Percentiles rank a stretch among this genome's conserved stretches.
Conservation (phyloP, 2,329 filamentous ascomycete species). For the Sporothrix brunneoviolacea region DNA sequence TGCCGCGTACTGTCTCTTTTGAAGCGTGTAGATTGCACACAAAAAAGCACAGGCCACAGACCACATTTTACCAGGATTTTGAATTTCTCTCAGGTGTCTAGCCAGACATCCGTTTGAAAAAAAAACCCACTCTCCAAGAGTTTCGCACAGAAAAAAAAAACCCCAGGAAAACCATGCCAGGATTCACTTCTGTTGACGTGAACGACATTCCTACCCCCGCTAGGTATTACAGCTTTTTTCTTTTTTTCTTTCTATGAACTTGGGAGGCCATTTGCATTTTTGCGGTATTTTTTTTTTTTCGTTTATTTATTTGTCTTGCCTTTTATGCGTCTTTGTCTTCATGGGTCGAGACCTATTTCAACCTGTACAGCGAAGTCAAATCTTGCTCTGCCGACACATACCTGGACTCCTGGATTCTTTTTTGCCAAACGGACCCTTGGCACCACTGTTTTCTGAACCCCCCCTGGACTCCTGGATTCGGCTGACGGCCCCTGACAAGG, state of each 20-base stretch:
- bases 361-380: no score
- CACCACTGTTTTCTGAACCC: not conserved
- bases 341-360: no score
- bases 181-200: slow-evolving; percentile 49
- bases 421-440: not conserved
- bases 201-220: slow-evolving; percentile 54
- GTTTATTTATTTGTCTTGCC: slow-evolving; percentile 18
- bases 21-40: slow-evolving; percentile 4
- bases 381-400: no score
- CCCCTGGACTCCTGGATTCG: slow-evolving; percentile 4
- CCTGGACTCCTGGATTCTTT: not conserved
- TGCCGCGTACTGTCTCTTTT: not conserved
- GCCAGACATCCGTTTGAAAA: not conserved
- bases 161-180: slow-evolving; percentile 39
- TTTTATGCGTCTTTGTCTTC: not conserved
- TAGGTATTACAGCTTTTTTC: slow-evolving; percentile 51
- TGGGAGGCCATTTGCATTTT: slow-evolving; percentile 33
- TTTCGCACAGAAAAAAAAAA: no score
- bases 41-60: not conserved
- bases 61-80: slow-evolving; percentile 5
- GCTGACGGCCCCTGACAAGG: slow-evolving; percentile 6
- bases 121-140: not conserved
- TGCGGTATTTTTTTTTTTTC: slow-evolving; percentile 15
- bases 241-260: slow-evolving; percentile 36
- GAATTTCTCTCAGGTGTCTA: not conserved